A percentile compares a stretch with the other conserved stretches of the same genome.
phyloP scores from a whole-genome alignment of 2,329 filamentous ascomycete species.

The Periconia digitata region DNA sequence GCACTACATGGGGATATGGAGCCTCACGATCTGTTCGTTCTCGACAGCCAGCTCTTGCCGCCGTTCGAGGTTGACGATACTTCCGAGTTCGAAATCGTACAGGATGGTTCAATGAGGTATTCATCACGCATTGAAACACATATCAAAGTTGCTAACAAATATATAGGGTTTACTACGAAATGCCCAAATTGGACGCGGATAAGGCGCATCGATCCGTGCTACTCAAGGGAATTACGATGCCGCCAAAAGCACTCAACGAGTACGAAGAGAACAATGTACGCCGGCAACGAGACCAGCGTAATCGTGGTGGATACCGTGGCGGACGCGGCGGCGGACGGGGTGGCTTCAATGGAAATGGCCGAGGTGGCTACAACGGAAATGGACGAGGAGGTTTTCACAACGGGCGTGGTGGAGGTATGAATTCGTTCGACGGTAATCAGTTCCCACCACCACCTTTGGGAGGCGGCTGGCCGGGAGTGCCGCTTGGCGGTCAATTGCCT shows the following conservation, averaged over 20 bases:
- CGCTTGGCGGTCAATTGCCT: neutral
- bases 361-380: constrained; percentile 17
- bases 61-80: constrained; percentile 65
- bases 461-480: neutral
- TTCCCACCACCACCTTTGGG: neutral
- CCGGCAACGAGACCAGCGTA: constrained; percentile 59
- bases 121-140: constrained; percentile 29
- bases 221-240: constrained; percentile 76
- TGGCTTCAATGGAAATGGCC: constrained; percentile 15
- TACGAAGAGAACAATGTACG: constrained; percentile 68
- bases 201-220: constrained; percentile 92
- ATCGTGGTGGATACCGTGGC: constrained; percentile 29
- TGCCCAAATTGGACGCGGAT: constrained; percentile 63
- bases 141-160: constrained; percentile 29
- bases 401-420: neutral
- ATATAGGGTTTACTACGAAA: constrained; percentile 77
- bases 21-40: constrained; percentile 81
- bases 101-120: constrained; percentile 77
- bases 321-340: constrained; percentile 20
- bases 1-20: constrained; percentile 79
- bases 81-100: constrained; percentile 31
- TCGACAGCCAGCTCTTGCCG: constrained; percentile 78
- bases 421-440: too few relatives aligned
- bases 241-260: constrained; percentile 67
- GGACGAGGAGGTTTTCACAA: constrained; percentile 15